Conservation (phyloP, 176 grass and related monocot genomes). For the Zoysia japonica region DNA sequence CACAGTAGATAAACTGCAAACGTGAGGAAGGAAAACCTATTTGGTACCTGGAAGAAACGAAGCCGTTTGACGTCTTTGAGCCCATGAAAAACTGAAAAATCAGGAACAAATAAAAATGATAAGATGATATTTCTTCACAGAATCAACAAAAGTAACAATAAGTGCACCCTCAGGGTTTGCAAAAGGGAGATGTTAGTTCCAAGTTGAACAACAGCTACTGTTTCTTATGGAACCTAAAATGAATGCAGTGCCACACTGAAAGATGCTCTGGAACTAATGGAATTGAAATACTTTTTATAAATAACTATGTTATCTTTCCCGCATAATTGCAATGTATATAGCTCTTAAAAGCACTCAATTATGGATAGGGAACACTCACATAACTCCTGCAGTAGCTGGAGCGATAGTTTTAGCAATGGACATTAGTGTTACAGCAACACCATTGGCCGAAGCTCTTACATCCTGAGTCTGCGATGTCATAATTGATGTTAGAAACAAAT, state of each 20-base stretch:
- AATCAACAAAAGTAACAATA: neutral
- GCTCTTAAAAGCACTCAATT: neutral
- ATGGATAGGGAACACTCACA: slow-evolving; percentile 55
- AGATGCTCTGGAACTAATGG: slow-evolving; percentile 13
- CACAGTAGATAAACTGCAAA: neutral
- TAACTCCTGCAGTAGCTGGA: slow-evolving; percentile 53
- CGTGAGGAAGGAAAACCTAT: neutral
- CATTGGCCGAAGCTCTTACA: slow-evolving; percentile 66
- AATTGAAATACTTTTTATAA: neutral
- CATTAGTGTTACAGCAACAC: slow-evolving; percentile 55
- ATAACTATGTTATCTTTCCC: neutral
- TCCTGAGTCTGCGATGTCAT: slow-evolving; percentile 49
- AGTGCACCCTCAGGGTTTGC: neutral
- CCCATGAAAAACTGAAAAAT: slow-evolving; percentile 59
- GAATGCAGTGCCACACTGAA: neutral
- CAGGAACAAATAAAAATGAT: neutral
- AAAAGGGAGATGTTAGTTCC: neutral
- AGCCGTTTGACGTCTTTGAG: slow-evolving; percentile 59
- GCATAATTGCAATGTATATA: neutral
- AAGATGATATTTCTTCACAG: slow-evolving; percentile 7
- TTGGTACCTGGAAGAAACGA: slow-evolving; percentile 57
- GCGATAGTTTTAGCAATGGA: slow-evolving; percentile 67
- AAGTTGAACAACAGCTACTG: neutral
- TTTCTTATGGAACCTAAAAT: slow-evolving; percentile 14
- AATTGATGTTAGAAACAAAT: slow-evolving; percentile 28